Evolutionary conservation across 495 filamentous ascomycete species (phyloP).

Genomic region (Aspergillus haitiensis): DNA sequence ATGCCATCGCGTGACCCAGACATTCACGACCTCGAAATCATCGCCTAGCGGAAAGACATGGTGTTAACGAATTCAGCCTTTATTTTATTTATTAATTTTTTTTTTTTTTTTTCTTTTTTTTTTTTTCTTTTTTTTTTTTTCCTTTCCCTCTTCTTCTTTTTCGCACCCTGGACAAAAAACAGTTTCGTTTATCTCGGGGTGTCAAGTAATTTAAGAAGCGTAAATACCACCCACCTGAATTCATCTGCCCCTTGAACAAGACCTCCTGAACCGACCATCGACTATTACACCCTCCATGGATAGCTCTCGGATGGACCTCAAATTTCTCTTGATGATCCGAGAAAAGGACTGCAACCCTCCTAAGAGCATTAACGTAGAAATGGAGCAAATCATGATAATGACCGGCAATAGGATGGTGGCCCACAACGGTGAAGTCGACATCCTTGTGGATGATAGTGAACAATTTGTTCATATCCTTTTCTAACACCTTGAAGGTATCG

Average conservation of each 20-base stretch:
- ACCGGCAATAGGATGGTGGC: conserved; percentile 39
- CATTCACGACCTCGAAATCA: conserved; percentile 38
- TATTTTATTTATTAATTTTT: no score
- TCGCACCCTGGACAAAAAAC: not conserved
- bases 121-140: not conserved
- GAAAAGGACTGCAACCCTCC: conserved; percentile 35
- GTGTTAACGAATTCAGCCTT: no score
- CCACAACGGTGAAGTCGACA: conserved; percentile 38
- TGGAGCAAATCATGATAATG: conserved; percentile 38
- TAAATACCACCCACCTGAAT: conserved; percentile 30
- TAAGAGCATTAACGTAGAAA: conserved; percentile 41
- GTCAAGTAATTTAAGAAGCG: not conserved
- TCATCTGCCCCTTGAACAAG: conserved; percentile 36
- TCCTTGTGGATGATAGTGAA: conserved; percentile 40
- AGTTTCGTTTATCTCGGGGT: not conserved
- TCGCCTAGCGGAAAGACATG: conserved; percentile 23
- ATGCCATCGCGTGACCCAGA: conserved; percentile 42
- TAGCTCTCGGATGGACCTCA: conserved; percentile 36
- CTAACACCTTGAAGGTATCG: conserved; percentile 39
- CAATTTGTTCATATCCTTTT: conserved; percentile 40
- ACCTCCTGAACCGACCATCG: conserved; percentile 40
- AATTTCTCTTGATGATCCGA: conserved; percentile 37
- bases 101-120: no score
- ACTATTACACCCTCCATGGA: conserved; percentile 38
- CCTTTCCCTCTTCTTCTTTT: no score